Base-by-base conservation (phyloP, 768 basidiomycete species). In the Phlebiopsis gigantea region DNA sequence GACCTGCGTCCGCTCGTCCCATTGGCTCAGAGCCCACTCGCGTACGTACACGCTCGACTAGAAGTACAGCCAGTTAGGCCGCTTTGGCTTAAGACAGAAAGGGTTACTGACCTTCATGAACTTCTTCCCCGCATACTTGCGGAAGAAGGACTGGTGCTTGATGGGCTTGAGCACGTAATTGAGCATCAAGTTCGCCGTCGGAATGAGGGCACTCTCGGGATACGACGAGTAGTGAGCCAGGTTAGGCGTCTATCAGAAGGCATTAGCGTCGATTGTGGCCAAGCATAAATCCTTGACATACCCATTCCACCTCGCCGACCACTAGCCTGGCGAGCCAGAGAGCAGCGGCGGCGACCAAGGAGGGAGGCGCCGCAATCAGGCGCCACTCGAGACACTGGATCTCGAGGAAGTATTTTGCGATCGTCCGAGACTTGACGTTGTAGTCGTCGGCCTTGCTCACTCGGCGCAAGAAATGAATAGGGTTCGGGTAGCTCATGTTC, bases 371-470 rank as follows among this genome's bases (percentile, higher is more conserved):
- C 1, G 77, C 76, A 45, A 98, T 74, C 59, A 98, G 74, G n/a
- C 81, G 75, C 76, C 86, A 83, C 61, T 98, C 93, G 19, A 97
- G 75, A 50, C 83, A 81, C 12, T 83, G 81, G 48, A 97, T 89
- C 74, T 97, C 95, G 53, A 95, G 75, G 51, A 97, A 78, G 71
- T 93, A 98, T 70, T 98, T 97, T 31, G 85, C 92, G 19, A 97
- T 78, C 2, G 93, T 94, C 56, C 94, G 75, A 15, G 86, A 86
- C 62, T 91, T 83, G 28, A 89, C 79, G 63, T 95, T 89, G 70
- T 93, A 96, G 55, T 87, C 84, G 63, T 98, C 95, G 2, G 93
- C 95, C 73, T 97, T 98, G 75, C 90, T 93, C 55, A 91, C 85
- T 30, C 94, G 79, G 39, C 94, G 77, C 41, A 97, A 78, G 77